These are phyloP conservation scores for Physocladia obscura DNA, from an alignment of 192 early-diverging fungal genomes.

Conservation along the genomic window DNA sequence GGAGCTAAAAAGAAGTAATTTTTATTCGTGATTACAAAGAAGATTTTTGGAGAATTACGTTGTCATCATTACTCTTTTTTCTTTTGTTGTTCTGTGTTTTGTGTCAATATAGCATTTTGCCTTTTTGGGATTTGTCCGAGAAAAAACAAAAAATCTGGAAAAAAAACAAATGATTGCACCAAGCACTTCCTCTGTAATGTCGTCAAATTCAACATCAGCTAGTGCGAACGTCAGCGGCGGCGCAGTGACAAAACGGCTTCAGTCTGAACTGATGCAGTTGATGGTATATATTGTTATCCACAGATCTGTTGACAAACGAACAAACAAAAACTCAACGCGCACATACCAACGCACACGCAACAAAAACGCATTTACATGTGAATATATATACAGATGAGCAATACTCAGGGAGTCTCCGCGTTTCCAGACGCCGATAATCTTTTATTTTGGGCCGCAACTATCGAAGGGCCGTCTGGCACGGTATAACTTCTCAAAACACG, in stretches of 20 bases:
- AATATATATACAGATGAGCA: constrained; percentile 51
- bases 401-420: constrained; percentile 61
- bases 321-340: not conserved
- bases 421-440: constrained; percentile 68
- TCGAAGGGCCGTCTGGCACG: constrained; percentile 45
- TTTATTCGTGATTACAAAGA: too few relatives aligned
- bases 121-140: too few relatives aligned
- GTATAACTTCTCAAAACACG: too few relatives aligned
- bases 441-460: constrained; percentile 51
- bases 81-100: too few relatives aligned
- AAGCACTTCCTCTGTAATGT: too few relatives aligned
- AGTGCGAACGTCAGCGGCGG: not conserved
- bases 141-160: too few relatives aligned
- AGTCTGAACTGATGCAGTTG: constrained; percentile 37
- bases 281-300: constrained; percentile 17
- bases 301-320: not conserved
- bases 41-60: too few relatives aligned
- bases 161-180: too few relatives aligned
- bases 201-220: not conserved
- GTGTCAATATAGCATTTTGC: too few relatives aligned
- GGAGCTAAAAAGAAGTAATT: constrained; percentile 12
- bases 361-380: too few relatives aligned
- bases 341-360: not conserved
- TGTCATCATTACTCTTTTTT: too few relatives aligned
- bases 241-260: constrained; percentile 30